Evolutionary conservation across 176 grass and related monocot species (phyloP).

Genomic region (bread wheat (Triticum aestivum)): DNA sequence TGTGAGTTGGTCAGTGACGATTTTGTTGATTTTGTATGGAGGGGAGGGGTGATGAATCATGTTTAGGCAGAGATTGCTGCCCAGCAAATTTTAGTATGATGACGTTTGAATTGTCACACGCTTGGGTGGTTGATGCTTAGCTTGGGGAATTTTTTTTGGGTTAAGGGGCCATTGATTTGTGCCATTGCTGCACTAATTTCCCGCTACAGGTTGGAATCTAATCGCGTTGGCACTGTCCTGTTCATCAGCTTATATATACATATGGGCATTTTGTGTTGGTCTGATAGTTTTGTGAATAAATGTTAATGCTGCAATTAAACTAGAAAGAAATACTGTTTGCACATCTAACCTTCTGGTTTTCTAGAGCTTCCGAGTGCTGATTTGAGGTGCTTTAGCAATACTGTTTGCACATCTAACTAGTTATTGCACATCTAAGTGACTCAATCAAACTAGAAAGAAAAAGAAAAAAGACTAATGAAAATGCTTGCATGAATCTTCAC

Average conservation of each 20-base stretch:
- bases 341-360: too few relatives aligned
- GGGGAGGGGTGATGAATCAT: not conserved
- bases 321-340: too few relatives aligned
- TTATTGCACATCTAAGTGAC: too few relatives aligned
- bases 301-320: not conserved
- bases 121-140: slow-evolving; percentile 1
- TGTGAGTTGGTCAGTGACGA: not conserved
- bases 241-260: not conserved
- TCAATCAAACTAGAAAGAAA: too few relatives aligned
- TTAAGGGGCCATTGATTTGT: not conserved
- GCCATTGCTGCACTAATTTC: not conserved
- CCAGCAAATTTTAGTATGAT: not conserved
- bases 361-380: not conserved
- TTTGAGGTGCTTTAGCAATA: not conserved
- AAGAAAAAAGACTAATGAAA: too few relatives aligned
- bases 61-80: not conserved
- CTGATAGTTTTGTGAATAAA: not conserved
- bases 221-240: not conserved
- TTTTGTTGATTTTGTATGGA: not conserved
- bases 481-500: too few relatives aligned
- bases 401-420: too few relatives aligned
- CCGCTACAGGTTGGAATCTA: not conserved
- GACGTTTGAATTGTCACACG: not conserved
- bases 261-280: not conserved
- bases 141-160: not conserved